phyloP scores from a whole-genome alignment of 768 basidiomycete species.

The Tylopilus rubrobrunneus region DNA sequence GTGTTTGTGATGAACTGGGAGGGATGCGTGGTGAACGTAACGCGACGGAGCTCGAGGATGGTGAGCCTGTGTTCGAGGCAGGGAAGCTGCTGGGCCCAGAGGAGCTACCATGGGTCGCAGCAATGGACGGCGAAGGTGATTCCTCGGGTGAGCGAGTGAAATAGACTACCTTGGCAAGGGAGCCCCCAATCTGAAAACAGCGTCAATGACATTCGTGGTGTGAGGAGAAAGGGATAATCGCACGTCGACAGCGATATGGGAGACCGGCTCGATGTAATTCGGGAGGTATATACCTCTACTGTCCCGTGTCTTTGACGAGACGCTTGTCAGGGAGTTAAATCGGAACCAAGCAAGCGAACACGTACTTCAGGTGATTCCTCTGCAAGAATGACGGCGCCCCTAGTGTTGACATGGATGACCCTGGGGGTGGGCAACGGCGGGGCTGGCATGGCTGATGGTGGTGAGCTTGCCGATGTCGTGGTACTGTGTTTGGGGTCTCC shows the following conservation, averaged over 20 bases:
- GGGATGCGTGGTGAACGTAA: conserved; percentile 23
- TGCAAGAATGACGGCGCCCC: conserved; percentile 87
- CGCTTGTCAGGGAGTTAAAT: conserved; percentile 12
- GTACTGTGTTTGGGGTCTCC: conserved; percentile 13
- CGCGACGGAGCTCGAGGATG: conserved; percentile 5
- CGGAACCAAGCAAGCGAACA: conserved; percentile 4
- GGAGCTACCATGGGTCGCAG: conserved; percentile 55
- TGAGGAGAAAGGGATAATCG: conserved; percentile 33
- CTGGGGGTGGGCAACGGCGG: conserved; percentile 76
- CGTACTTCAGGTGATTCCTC: conserved; percentile 93
- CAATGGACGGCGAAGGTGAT: conserved; percentile 70
- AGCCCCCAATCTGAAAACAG: conserved; percentile 80
- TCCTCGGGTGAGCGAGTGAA: conserved; percentile 92
- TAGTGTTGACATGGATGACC: conserved; percentile 92
- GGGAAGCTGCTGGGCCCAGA: conserved; percentile 43
- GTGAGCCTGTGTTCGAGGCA: conserved; percentile 33
- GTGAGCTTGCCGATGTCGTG: conserved; percentile 9
- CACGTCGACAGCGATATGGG: conserved; percentile 96
- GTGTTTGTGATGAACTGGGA: conserved; percentile 33
- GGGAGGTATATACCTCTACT: conserved; percentile 97
- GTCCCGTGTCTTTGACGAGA: conserved; percentile 67
- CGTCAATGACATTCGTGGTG: not conserved
- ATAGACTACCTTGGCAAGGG: conserved; percentile 96
- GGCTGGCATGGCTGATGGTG: conserved; percentile 36
- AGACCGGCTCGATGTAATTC: conserved; percentile 95